These are phyloP conservation scores for Alternaria brassicae DNA, from an alignment of 2,329 filamentous ascomycete genomes.

Conservation along the genomic window DNA sequence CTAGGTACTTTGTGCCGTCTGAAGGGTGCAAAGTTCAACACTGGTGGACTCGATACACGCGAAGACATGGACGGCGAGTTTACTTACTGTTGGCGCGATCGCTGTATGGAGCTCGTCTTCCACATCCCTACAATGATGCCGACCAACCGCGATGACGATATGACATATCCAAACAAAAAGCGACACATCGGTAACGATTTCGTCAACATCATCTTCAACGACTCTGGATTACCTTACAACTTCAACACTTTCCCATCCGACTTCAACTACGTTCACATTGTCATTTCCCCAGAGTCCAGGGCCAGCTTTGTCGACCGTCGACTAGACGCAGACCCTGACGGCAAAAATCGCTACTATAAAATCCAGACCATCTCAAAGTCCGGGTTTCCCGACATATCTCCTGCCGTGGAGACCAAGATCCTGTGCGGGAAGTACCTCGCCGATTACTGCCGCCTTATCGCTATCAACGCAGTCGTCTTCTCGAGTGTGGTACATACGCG, in stretches of 20 bases:
- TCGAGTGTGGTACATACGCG: slow-evolving; percentile 81
- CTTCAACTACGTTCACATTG: slow-evolving; percentile 97
- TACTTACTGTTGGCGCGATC: slow-evolving; percentile 92
- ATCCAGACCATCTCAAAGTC: slow-evolving; percentile 89
- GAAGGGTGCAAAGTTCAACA: slow-evolving; percentile 86
- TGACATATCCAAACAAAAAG: slow-evolving; percentile 81
- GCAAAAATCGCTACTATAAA: slow-evolving; percentile 72
- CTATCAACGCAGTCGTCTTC: slow-evolving; percentile 93
- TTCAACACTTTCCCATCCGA: slow-evolving; percentile 93
- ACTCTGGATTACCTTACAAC: slow-evolving; percentile 85
- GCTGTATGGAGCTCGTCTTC: slow-evolving; percentile 93
- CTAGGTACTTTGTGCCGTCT: slow-evolving; percentile 83
- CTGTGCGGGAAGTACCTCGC: slow-evolving; percentile 83
- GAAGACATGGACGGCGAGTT: slow-evolving; percentile 83
- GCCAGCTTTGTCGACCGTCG: slow-evolving; percentile 72
- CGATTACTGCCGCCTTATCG: slow-evolving; percentile 83
- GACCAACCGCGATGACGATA: slow-evolving; percentile 77
- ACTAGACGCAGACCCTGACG: slow-evolving; percentile 52
- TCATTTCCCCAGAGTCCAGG: slow-evolving; percentile 86
- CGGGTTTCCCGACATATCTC: slow-evolving; percentile 90
- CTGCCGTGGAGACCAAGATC: slow-evolving; percentile 87
- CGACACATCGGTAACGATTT: slow-evolving; percentile 96
- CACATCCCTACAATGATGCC: slow-evolving; percentile 98
- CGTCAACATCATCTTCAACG: slow-evolving; percentile 98
- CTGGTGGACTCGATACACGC: slow-evolving; percentile 83